Percentiles rank a stretch among this genome's conserved stretches.
These are phyloP conservation scores for Chaetomiaceae sp. DNA, from an alignment of 2,329 filamentous ascomycete species.

Conservation along the genomic window DNA sequence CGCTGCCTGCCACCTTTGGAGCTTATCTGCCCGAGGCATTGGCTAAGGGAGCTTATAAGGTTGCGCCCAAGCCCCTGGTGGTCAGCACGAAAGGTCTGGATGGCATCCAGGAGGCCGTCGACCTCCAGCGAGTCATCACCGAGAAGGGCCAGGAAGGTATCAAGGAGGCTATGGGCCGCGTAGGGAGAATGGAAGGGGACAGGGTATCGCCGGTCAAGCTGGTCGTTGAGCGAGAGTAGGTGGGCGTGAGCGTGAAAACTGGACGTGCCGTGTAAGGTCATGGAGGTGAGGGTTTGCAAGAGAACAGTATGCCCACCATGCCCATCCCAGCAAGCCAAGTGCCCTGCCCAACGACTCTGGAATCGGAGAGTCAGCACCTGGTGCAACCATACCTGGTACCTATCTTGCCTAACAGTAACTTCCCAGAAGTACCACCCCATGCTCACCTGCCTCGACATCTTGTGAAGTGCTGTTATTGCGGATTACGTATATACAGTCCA, in stretches of 20 bases:
- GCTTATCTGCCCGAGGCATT: conserved; percentile 16
- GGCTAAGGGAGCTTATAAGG: conserved; percentile 10
- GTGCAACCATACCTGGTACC: no score
- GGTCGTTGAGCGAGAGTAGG: conserved; percentile 12
- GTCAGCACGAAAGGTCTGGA: conserved; percentile 15
- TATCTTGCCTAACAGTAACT: no score
- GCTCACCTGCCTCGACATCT: no score
- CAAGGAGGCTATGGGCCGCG: conserved; percentile 8
- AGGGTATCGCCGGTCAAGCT: conserved; percentile 8
- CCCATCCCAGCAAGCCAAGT: no score
- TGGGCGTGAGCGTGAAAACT: background rate
- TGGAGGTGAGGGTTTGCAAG: background rate
- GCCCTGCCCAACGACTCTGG: no score
- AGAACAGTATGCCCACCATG: no score
- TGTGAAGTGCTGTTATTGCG: no score
- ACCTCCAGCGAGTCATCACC: conserved; percentile 3
- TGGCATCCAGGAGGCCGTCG: conserved; percentile 13
- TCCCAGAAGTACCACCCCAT: no score
- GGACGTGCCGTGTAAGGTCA: background rate
- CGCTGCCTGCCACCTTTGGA: conserved; percentile 8
- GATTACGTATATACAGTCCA: no score
- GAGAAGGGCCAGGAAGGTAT: conserved; percentile 10
- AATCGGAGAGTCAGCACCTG: no score
- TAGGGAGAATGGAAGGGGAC: background rate
- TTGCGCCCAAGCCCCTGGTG: conserved; percentile 10